Base-by-base conservation (phyloP, 2,329 filamentous ascomycete species). In the Cytospora piceae region DNA sequence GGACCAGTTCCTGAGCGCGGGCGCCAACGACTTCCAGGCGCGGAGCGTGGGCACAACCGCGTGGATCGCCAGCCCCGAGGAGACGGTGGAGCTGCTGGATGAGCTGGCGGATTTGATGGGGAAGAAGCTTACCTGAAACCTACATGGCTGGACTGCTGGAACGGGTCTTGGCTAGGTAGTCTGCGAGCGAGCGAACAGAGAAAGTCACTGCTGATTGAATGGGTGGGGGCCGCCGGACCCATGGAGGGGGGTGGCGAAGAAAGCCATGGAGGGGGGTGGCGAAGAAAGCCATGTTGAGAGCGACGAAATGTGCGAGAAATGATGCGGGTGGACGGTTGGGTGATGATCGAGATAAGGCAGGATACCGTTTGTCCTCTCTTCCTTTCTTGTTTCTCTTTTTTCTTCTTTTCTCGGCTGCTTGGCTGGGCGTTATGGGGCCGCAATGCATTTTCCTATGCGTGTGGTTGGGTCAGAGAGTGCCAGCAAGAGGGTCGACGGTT, bases 1-100 rank as follows among this genome's bases (percentile, higher is more conserved):
- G 17, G 95, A 99, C 78, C 95, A 99, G 79, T 99, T 99, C 77
- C 80, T 99, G 69, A 96, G 92, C 68, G 94, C 94, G 4, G 94
- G 94, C 0, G 93, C 93, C 20, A 99, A 99, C 78, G 95, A 99
- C 78, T 99, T 98, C 82, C 97, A 97, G 81, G 92, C 94, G 9
- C 84, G 94, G 34, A 86, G 93, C 72, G 94, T 96, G 24, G 95
- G 92, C 39, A 97, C 94, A 0, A 98, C 95, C 27, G 94, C 94
- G 1, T 99, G 95, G 95, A 96, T 99, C 70, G 94, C 95, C 1
- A 97, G 87, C 74, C 95, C 95, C 0, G 83, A 85, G 0, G 95
- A 99, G 82, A 99, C 95, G 34, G 92, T 97, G 49, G 88, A 92
- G 71, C 78, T 98, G 72, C 79, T 99, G 67, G 93, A 97, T 73